phyloP scores from a whole-genome alignment of 1,284 basidiomycete species.

The Sporisorium reilianum region DNA sequence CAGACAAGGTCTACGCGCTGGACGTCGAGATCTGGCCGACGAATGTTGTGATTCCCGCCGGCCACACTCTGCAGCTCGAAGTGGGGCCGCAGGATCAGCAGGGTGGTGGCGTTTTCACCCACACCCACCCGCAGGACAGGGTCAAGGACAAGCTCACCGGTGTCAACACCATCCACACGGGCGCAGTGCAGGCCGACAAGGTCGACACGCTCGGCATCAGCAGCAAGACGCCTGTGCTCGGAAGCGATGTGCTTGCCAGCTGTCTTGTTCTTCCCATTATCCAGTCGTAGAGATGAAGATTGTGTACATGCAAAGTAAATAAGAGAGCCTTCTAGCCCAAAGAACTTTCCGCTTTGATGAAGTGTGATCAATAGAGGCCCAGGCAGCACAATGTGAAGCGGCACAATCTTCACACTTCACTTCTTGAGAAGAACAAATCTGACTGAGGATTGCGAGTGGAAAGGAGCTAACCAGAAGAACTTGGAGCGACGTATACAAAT shows the following conservation, averaged over 20 bases:
- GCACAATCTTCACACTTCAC: too few species aligned
- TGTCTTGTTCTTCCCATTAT: slow-evolving; percentile 24
- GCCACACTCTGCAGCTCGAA: slow-evolving; percentile 62
- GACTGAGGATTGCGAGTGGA: too few species aligned
- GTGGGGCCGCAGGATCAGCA: slow-evolving; percentile 49
- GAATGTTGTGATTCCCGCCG: slow-evolving; percentile 57
- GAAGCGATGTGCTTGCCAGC: slow-evolving; percentile 16
- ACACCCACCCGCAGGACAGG: slow-evolving; percentile 24
- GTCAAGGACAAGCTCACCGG: slow-evolving; percentile 15
- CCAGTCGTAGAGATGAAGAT: slow-evolving; percentile 2
- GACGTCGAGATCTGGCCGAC: slow-evolving; percentile 69
- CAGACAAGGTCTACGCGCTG: slow-evolving; percentile 52
- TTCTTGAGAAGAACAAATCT: too few species aligned
- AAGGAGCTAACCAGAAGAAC: too few species aligned
- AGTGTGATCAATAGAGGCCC: not conserved
- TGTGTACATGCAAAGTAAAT: not conserved
- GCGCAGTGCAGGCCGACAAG: not conserved
- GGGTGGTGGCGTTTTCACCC: slow-evolving; percentile 24
- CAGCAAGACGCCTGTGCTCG: slow-evolving; percentile 21
- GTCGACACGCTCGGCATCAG: slow-evolving; percentile 21
- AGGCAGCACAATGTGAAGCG: too few species aligned
- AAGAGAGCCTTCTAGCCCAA: too few species aligned
- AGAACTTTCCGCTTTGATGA: too few species aligned
- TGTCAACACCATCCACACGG: slow-evolving; percentile 20
- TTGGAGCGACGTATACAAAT: too few species aligned